Base-by-base conservation (phyloP, 1,139 yeast species). In the Geotrichum macrosporum region DNA sequence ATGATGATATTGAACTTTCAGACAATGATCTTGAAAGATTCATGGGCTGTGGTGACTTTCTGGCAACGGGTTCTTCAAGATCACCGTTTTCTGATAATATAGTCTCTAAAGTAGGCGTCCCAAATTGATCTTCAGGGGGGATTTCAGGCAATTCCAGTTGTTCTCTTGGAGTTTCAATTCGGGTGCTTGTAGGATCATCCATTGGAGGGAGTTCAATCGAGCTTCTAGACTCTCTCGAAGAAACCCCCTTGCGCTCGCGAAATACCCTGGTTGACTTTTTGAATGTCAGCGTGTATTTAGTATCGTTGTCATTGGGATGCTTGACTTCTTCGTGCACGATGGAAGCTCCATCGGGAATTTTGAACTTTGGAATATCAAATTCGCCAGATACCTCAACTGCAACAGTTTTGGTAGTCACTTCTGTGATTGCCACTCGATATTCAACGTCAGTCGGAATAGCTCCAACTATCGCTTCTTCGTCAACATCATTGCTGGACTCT, bases 371-470 rank as follows among this genome's bases (percentile, higher is more conserved):
- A 10, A 38, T 46, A 18, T 45, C 48, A 8, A 44, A 32, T 13
- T 55, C 54, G 20, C 54, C 51, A 3, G 50, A 18, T 10, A 58
- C 48, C 19, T 58, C 58, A 18, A 60, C 54, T 3, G 57, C 51
- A 31, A 56, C 54, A 1, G 55, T 49, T 21, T 55, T 49, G n/a
- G 53, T 50, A 4, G 53, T 49, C n/a, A 47, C 52, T 31, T 58
- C 59, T n/a, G 57, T 54, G 12, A 57, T 47, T 2, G 57, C 53
- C 8, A 60, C 54, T n/a, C 50, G 46, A 48, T 60, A 60, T n/a
- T 55, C 53, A 3, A 61, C 55, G 13, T 58, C 62, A 1, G 51
- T 48, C 2, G 65, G 63, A 15, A 61, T 52, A n/a, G 55, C 49
- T 24, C 50, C 43, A 15, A 63, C 52, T 10, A 59, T 50, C 4